phyloP scores from a whole-genome alignment of 2,329 filamentous ascomycete species.

The Aspergillus novoparasiticus region DNA sequence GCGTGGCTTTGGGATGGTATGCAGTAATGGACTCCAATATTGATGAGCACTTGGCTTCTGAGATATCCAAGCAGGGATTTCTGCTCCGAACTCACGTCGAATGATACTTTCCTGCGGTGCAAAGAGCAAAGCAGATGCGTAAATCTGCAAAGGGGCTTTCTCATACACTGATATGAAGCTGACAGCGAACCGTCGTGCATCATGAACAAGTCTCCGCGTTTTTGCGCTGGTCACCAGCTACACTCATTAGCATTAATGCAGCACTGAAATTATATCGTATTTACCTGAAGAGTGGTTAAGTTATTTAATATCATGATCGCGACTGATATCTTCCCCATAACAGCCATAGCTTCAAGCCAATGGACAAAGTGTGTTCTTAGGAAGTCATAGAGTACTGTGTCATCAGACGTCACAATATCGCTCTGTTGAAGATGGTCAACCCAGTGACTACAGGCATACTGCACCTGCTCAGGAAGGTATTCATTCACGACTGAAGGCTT shows the following conservation, averaged over 20 bases:
- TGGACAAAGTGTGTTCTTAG: constrained; percentile 1
- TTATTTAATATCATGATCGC: background rate
- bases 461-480: background rate
- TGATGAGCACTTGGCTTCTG: background rate
- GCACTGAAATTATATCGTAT: background rate
- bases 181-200: background rate
- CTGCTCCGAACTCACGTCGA: background rate
- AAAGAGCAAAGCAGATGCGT: background rate
- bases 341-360: constrained; percentile 6
- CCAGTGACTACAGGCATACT: constrained; percentile 10
- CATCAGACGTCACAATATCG: background rate
- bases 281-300: background rate
- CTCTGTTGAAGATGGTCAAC: background rate
- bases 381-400: background rate
- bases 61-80: constrained; percentile 2
- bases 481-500: background rate
- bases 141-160: constrained; percentile 2
- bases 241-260: background rate
- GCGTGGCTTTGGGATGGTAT: background rate
- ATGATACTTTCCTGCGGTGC: background rate
- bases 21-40: constrained; percentile 2
- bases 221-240: background rate
- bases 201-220: background rate
- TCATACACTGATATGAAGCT: background rate
- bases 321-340: background rate